Evolutionary conservation across 1,284 basidiomycete genomes (phyloP).

Genomic region (Moniliella sp.): DNA sequence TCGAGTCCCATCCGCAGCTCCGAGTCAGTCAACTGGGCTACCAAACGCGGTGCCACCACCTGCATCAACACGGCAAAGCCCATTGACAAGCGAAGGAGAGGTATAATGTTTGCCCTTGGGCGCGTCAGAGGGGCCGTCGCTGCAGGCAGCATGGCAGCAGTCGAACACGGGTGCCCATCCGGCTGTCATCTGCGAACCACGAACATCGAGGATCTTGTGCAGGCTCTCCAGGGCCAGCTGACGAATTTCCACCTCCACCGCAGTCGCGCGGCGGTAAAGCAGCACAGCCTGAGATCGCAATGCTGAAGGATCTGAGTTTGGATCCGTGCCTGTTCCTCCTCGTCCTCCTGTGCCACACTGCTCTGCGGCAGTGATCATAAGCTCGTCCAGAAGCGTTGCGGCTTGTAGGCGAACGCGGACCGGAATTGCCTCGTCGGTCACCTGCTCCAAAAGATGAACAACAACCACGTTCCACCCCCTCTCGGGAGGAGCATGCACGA

Average conservation of each 20-base stretch:
- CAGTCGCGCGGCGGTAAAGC: slow-evolving; percentile 33
- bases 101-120: neutral
- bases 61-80: slow-evolving; percentile 65
- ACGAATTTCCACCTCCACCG: slow-evolving; percentile 47
- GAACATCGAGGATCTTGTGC: slow-evolving; percentile 61
- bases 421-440: slow-evolving; percentile 48
- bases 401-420: slow-evolving; percentile 67
- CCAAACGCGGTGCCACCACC: slow-evolving; percentile 67
- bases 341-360: slow-evolving; percentile 41
- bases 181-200: slow-evolving; percentile 65
- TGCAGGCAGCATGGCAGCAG: slow-evolving; percentile 37
- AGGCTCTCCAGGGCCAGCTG: slow-evolving; percentile 67
- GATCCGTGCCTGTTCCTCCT: slow-evolving; percentile 53
- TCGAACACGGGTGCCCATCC: slow-evolving; percentile 85
- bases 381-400: slow-evolving; percentile 59
- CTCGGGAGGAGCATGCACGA: slow-evolving; percentile 55
- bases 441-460: slow-evolving; percentile 52
- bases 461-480: slow-evolving; percentile 69
- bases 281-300: slow-evolving; percentile 57
- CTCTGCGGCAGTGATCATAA: slow-evolving; percentile 48
- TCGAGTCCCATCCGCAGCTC: slow-evolving; percentile 68
- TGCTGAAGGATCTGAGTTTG: slow-evolving; percentile 35
- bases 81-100: no score
- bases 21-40: slow-evolving; percentile 55
- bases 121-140: neutral